Percentiles rank a stretch among this genome's conserved stretches.
Evolutionary conservation across 805 yeast species (phyloP).

Genomic region (Barnettozyma populi): DNA sequence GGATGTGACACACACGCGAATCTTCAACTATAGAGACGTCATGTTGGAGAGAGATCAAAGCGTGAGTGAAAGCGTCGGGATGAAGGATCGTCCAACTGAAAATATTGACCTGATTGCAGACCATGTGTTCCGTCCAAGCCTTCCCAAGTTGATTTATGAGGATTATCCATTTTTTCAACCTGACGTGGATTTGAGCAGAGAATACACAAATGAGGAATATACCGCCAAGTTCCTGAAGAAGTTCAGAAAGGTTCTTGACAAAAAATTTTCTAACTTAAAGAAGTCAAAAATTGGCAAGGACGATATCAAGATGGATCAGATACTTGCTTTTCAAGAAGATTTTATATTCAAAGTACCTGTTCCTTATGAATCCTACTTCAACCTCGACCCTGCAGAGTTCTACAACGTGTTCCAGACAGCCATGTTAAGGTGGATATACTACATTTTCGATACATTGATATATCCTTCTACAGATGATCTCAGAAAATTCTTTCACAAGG

Average conservation of each 20-base stretch:
- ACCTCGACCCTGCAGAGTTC: conserved; percentile 13
- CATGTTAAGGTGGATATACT: conserved; percentile 1
- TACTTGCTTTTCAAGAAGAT: conserved; percentile 3
- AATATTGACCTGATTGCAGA: conserved; percentile 13
- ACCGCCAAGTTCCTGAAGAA: conserved; percentile 7
- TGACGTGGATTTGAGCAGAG: conserved; percentile 10
- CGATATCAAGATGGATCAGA: background rate
- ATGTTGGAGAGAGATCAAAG: conserved; percentile 20
- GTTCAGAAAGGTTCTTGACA: conserved; percentile 11
- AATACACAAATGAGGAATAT: conserved; percentile 15
- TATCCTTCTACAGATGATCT: conserved; percentile 7
- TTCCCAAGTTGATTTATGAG: conserved; percentile 21
- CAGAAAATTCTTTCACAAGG: conserved; percentile 10
- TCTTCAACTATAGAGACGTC: conserved; percentile 13
- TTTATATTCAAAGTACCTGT: conserved; percentile 9
- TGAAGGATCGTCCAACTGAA: conserved; percentile 7
- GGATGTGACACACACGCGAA: conserved; percentile 4
- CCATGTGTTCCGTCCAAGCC: conserved; percentile 16
- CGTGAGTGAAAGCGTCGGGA: conserved; percentile 18
- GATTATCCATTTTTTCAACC: conserved; percentile 24
- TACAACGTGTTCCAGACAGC: conserved; percentile 11
- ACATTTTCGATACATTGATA: background rate
- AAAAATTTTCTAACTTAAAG: background rate
- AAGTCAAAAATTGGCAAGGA: conserved; percentile 1
- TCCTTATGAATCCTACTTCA: conserved; percentile 10